A percentile compares a stretch with the other conserved stretches of the same genome.
These are phyloP conservation scores for Neofusicoccum ribis DNA, from an alignment of 2,329 filamentous ascomycete species.

Conservation along the genomic window DNA sequence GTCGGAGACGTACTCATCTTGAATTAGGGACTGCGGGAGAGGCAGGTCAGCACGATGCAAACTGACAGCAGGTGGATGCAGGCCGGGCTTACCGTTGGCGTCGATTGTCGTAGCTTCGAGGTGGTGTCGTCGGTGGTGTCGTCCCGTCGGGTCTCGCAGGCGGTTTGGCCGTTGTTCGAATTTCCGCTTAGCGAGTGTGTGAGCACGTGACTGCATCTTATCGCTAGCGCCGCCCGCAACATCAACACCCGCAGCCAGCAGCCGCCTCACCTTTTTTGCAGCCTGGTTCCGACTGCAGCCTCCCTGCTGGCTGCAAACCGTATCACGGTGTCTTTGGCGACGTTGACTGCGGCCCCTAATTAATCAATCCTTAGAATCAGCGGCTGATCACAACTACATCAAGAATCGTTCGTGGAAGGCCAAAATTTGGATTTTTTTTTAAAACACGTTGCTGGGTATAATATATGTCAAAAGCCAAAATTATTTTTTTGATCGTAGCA, in stretches of 20 bases:
- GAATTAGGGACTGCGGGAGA: conserved; percentile 48
- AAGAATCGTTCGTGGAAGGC: no score
- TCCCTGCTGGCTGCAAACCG: no score
- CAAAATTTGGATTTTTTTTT: no score
- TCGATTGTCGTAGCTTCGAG: conserved; percentile 21
- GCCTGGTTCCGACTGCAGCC: no score
- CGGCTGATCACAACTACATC: no score
- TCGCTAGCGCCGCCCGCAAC: background rate
- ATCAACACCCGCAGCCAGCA: background rate
- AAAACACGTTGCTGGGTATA: no score
- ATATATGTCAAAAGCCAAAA: no score
- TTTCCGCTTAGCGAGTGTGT: conserved; percentile 18
- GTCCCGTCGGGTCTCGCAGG: conserved; percentile 18
- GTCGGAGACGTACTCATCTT: conserved; percentile 58
- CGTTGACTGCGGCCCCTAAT: no score
- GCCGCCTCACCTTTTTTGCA: no score
- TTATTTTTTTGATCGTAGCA: no score
- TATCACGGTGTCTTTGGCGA: no score
- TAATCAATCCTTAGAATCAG: no score
- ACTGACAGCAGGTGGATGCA: background rate
- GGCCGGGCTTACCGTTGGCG: conserved; percentile 12
- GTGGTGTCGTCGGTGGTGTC: conserved; percentile 21
- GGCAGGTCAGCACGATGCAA: background rate
- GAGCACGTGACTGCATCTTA: conserved; percentile 10
- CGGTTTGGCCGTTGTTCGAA: conserved; percentile 16